phyloP scores from a whole-genome alignment of 331 rosid genomes.

The Quercus tomentella region DNA sequence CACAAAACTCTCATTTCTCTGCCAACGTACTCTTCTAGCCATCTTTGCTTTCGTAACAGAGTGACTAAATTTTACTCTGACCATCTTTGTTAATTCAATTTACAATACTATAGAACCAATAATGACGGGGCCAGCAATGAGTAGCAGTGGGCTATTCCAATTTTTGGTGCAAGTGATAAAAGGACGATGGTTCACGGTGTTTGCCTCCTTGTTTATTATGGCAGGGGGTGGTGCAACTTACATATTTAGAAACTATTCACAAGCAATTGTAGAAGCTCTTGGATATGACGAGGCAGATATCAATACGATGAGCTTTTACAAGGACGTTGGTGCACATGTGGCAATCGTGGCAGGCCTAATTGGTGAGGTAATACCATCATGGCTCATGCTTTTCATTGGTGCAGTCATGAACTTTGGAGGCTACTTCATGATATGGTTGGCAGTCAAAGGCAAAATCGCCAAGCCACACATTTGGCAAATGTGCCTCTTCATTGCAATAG shows the following conservation, averaged over 20 bases:
- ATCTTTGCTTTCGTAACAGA: too few relatives aligned
- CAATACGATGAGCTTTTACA: conserved; percentile 33
- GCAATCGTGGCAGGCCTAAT: conserved; percentile 41
- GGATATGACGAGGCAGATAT: conserved; percentile 40
- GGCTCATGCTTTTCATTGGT: conserved; percentile 48
- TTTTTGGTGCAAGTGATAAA: conserved; percentile 16
- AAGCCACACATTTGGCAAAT: conserved; percentile 46
- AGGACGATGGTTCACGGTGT: conserved; percentile 47
- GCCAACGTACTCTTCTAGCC: too few relatives aligned
- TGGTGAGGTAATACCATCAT: conserved; percentile 43
- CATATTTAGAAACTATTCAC: conserved; percentile 40
- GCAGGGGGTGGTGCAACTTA: conserved; percentile 44
- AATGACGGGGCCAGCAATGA: too few relatives aligned
- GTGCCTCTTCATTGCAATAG: conserved; percentile 40
- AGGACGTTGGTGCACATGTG: conserved; percentile 42
- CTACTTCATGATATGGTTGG: conserved; percentile 48
- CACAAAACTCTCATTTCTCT: too few relatives aligned
- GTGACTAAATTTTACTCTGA: too few relatives aligned
- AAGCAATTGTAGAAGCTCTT: conserved; percentile 25
- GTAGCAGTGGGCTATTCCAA: not conserved
- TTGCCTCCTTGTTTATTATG: conserved; percentile 49
- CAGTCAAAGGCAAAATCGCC: conserved; percentile 36
- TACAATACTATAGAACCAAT: too few relatives aligned
- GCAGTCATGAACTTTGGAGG: conserved; percentile 43
- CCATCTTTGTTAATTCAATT: too few relatives aligned